A percentile compares a stretch with the other conserved stretches of the same genome.
phyloP scores from a whole-genome alignment of 306 rosid species.

The Albizia julibrissin region DNA sequence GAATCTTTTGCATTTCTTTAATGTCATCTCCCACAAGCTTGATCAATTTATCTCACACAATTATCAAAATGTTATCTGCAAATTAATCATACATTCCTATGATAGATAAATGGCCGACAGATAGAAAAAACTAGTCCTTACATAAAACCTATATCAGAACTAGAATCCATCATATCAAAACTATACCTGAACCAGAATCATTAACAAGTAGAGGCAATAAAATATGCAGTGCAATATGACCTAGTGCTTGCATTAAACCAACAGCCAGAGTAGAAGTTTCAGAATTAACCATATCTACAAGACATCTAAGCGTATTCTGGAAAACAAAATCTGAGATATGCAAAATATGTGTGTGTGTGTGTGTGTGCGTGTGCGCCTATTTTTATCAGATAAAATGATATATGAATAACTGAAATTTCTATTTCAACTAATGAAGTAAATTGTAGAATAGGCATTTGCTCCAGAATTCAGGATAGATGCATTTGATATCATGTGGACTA shows the following conservation, averaged over 20 bases:
- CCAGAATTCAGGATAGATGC: not conserved
- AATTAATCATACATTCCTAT: too few relatives aligned
- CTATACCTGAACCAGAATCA: slow-evolving; percentile 66
- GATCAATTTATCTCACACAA: too few relatives aligned
- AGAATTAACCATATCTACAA: slow-evolving; percentile 74
- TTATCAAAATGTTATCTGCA: too few relatives aligned
- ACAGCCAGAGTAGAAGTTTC: slow-evolving; percentile 79
- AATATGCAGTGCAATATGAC: slow-evolving; percentile 80
- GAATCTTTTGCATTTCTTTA: too few relatives aligned
- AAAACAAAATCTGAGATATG: slow-evolving; percentile 67
- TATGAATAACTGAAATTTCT: not conserved
- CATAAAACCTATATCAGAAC: not conserved
- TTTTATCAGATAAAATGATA: not conserved
- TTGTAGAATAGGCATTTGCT: slow-evolving; percentile 1
- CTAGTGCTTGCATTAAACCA: slow-evolving; percentile 88
- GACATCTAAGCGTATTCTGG: slow-evolving; percentile 60
- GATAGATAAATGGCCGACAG: slow-evolving; percentile 13
- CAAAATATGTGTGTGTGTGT: not conserved
- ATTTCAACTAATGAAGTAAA: slow-evolving; percentile 21
- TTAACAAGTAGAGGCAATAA: slow-evolving; percentile 62
- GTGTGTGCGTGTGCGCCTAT: too few relatives aligned
- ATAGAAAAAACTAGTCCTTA: slow-evolving; percentile 22
- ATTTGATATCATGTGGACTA: not conserved
- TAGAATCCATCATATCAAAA: not conserved
- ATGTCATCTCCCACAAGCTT: too few relatives aligned